phyloP scores from a whole-genome alignment of 2,329 filamentous ascomycete species.

The Trichoderma harzianum region DNA sequence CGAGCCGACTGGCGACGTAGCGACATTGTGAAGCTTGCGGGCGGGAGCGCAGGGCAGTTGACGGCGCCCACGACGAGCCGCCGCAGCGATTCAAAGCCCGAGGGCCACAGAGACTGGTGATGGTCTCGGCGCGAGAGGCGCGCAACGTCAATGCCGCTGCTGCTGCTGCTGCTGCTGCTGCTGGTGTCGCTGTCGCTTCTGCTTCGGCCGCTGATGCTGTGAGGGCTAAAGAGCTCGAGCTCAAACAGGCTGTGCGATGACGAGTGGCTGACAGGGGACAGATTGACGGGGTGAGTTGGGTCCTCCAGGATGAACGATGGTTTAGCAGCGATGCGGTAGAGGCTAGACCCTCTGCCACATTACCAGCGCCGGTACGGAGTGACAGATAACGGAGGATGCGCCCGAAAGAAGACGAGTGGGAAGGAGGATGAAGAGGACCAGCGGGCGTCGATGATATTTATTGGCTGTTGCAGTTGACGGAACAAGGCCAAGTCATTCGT shows the following conservation, averaged over 20 bases:
- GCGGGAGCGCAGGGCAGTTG: slow-evolving; percentile 54
- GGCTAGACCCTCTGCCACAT: slow-evolving; percentile 55
- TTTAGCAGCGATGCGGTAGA: slow-evolving; percentile 50
- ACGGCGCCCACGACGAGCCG: slow-evolving; percentile 56
- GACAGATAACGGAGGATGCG: slow-evolving; percentile 28
- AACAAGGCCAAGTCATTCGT: not conserved
- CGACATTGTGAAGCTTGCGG: slow-evolving; percentile 56
- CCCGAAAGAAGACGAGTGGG: slow-evolving; percentile 16
- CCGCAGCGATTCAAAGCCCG: slow-evolving; percentile 45
- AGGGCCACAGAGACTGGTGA: slow-evolving; percentile 41
- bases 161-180: not conserved
- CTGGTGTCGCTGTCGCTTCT: not conserved
- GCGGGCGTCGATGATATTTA: not conserved
- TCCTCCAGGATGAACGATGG: slow-evolving; percentile 54
- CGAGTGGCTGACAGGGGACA: slow-evolving; percentile 17
- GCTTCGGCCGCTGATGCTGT: not conserved
- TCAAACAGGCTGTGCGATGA: slow-evolving; percentile 23
- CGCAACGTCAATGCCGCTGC: slow-evolving; percentile 17
- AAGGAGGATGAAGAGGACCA: not conserved
- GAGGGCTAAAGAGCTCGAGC: slow-evolving; percentile 12
- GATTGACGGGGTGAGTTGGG: slow-evolving; percentile 39
- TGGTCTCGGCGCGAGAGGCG: slow-evolving; percentile 50
- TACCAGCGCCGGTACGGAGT: not conserved
- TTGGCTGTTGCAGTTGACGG: not conserved
- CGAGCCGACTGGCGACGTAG: slow-evolving; percentile 44